Evolutionary conservation across 2,329 filamentous ascomycete genomes (phyloP).

Genomic region (Rasamsonia emersonii): DNA sequence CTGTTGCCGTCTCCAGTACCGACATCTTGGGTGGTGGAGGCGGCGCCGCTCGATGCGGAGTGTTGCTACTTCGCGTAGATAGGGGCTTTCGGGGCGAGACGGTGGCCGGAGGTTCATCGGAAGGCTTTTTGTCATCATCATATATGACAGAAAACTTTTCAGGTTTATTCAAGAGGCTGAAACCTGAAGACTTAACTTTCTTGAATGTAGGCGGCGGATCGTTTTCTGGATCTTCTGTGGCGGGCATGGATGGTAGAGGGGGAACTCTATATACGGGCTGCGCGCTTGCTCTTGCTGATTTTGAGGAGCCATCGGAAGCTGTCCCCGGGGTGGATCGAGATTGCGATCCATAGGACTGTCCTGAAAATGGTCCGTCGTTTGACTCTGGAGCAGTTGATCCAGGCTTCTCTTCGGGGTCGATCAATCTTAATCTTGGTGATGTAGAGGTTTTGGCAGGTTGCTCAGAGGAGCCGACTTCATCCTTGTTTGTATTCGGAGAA

Average conservation of each 20-base stretch:
- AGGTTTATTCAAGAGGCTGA: conserved; percentile 48
- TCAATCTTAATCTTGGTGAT: conserved; percentile 30
- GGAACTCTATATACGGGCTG: conserved; percentile 53
- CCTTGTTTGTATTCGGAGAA: conserved; percentile 20
- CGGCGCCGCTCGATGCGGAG: conserved; percentile 66
- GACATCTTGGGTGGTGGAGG: conserved; percentile 93
- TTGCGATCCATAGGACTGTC: conserved; percentile 25
- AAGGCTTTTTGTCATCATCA: conserved; percentile 34
- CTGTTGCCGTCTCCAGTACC: conserved; percentile 82
- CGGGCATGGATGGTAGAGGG: conserved; percentile 49
- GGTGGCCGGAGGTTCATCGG: conserved; percentile 36
- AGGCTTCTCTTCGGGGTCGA: conserved; percentile 21
- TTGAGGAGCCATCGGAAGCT: conserved; percentile 32
- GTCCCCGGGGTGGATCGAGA: conserved; percentile 33
- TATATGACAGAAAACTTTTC: conserved; percentile 47
- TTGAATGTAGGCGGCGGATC: conserved; percentile 63
- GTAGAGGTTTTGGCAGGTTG: conserved; percentile 16
- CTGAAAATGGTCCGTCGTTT: conserved; percentile 23
- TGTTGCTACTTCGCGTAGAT: conserved; percentile 53
- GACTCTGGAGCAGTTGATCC: conserved; percentile 14
- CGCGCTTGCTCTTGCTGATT: conserved; percentile 32
- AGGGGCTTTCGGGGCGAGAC: conserved; percentile 40
- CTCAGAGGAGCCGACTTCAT: conserved; percentile 19
- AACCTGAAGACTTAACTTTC: conserved; percentile 48
- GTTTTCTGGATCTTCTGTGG: conserved; percentile 75